These are phyloP conservation scores for Gigaspora rosea DNA, from an alignment of 192 early-diverging fungal genomes.

Conservation along the genomic window DNA sequence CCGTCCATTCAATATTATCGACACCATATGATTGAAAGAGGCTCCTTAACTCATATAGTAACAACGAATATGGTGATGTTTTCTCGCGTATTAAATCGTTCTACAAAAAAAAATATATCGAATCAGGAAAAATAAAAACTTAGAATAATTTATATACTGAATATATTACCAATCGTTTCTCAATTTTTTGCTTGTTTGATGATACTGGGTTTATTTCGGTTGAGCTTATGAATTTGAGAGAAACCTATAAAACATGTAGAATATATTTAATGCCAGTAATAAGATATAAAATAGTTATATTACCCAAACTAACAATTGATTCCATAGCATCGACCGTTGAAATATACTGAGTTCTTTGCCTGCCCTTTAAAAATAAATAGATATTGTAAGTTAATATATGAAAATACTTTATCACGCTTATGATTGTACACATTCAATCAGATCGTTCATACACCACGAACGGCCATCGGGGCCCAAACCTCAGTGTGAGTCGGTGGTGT, in stretches of 20 bases:
- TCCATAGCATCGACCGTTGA: not conserved
- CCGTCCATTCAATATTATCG: not conserved
- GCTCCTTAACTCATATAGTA: constrained; percentile 4
- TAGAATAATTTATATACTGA: not conserved
- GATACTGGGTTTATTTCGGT: not conserved
- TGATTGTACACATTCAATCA: not conserved
- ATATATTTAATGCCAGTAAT: not conserved
- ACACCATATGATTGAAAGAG: not conserved
- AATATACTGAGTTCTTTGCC: not conserved
- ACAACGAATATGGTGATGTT: not conserved
- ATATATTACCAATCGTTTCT: constrained; percentile 4
- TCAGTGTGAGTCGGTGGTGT: not conserved
- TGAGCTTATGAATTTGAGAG: not conserved
- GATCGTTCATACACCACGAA: not conserved
- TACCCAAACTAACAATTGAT: not conserved
- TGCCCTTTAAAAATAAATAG: not conserved
- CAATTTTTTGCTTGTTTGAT: constrained; percentile 22
- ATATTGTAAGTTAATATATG: not conserved
- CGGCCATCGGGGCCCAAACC: not conserved
- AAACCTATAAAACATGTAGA: no score
- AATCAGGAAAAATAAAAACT: no score
- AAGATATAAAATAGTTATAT: not conserved
- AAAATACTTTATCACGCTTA: not conserved
- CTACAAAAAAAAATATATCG: no score
- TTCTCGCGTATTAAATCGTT: no score